Percentiles rank a stretch among this genome's conserved stretches.
Evolutionary conservation across 306 rosid genomes (phyloP).

Genomic region (Castanopsis chinensis): DNA sequence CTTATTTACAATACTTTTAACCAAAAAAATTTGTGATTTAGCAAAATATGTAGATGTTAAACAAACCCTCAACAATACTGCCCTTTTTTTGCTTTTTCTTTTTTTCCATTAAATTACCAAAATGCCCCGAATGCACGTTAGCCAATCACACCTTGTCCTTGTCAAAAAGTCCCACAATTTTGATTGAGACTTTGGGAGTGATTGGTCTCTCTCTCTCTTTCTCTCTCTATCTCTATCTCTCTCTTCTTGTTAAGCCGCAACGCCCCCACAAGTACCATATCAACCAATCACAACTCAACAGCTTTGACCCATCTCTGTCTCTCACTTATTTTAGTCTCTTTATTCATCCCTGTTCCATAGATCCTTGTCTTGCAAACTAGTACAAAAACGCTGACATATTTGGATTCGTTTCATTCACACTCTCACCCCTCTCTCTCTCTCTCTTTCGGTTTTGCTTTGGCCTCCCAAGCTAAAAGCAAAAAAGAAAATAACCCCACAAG

Average conservation of each 20-base stretch:
- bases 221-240: not conserved
- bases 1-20: too few relatives aligned
- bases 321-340: conserved; percentile 1
- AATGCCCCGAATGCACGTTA: not conserved
- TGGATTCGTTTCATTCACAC: conserved; percentile 24
- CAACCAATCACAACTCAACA: conserved; percentile 79
- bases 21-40: too few relatives aligned
- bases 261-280: conserved; percentile 40
- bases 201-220: conserved; percentile 5
- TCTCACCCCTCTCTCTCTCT: not conserved
- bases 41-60: too few relatives aligned
- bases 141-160: conserved; percentile 36
- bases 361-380: conserved; percentile 41
- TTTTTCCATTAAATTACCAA: not conserved
- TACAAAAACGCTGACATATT: conserved; percentile 30
- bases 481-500: not conserved
- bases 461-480: not conserved
- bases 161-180: conserved; percentile 2
- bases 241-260: conserved; percentile 17
- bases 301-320: conserved; percentile 39
- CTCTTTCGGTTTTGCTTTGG: conserved; percentile 1
- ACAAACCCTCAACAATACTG: not conserved
- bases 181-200: conserved; percentile 4
- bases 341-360: conserved; percentile 41
- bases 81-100: too few relatives aligned